phyloP scores from a whole-genome alignment of 768 basidiomycete species.

The Psilocybe subaeruginosa region DNA sequence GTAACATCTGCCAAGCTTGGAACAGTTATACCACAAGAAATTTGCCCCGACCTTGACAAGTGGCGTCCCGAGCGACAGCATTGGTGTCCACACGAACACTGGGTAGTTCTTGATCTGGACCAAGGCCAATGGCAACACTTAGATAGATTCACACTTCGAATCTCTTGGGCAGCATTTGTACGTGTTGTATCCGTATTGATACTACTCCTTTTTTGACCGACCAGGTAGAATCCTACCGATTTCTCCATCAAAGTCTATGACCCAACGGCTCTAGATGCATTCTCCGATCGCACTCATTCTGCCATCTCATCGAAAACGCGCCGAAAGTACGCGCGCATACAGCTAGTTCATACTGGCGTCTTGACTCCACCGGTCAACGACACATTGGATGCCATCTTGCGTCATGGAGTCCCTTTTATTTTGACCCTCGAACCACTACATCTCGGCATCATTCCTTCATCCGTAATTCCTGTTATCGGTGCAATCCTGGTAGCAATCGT shows the following conservation, averaged over 20 bases:
- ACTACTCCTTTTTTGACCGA: background rate
- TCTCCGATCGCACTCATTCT: slow-evolving; percentile 11
- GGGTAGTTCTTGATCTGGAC: slow-evolving; percentile 51
- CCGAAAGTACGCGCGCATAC: slow-evolving; percentile 59
- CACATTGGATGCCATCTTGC: slow-evolving; percentile 20
- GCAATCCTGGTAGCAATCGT: slow-evolving; percentile 31
- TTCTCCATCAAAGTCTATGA: slow-evolving; percentile 31
- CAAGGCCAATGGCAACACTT: slow-evolving; percentile 40
- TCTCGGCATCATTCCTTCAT: slow-evolving; percentile 60
- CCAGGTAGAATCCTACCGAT: slow-evolving; percentile 29
- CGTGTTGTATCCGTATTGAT: slow-evolving; percentile 22
- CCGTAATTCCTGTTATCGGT: slow-evolving; percentile 41
- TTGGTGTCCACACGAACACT: slow-evolving; percentile 45
- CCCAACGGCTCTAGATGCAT: slow-evolving; percentile 29
- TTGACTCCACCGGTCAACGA: slow-evolving; percentile 36
- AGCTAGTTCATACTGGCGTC: slow-evolving; percentile 55
- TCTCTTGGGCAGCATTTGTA: slow-evolving; percentile 62
- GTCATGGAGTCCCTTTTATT: slow-evolving; percentile 48
- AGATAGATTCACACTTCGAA: slow-evolving; percentile 50
- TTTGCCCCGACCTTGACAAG: slow-evolving; percentile 27
- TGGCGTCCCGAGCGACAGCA: slow-evolving; percentile 15
- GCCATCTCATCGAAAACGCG: slow-evolving; percentile 31
- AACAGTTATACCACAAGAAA: slow-evolving; percentile 22
- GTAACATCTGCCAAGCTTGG: slow-evolving; percentile 44
- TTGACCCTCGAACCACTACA: slow-evolving; percentile 62